Conservation (phyloP, 2,329 filamentous ascomycete genomes). For the Aotearoamyces nothofagi region DNA sequence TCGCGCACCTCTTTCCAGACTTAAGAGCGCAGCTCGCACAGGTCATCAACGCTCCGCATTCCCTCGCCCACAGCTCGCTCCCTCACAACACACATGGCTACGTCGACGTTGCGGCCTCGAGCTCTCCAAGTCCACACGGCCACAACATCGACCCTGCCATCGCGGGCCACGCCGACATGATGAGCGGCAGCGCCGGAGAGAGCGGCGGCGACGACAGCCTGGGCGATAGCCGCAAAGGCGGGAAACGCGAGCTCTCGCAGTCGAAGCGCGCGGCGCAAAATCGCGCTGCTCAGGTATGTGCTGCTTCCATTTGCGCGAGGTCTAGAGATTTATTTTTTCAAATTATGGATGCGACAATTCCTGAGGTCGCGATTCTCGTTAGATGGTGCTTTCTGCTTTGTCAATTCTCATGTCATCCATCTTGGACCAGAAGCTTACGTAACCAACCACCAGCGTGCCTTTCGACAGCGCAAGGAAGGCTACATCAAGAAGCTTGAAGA, state of each 20-base stretch:
- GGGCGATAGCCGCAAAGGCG: constrained; percentile 50
- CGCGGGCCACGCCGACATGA: constrained; percentile 14
- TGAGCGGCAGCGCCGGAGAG: constrained; percentile 16
- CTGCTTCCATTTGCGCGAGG: background rate
- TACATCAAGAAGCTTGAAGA: constrained; percentile 97
- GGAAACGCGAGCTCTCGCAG: constrained; percentile 80
- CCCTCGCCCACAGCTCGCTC: constrained; percentile 7
- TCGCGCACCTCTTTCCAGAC: constrained; percentile 13
- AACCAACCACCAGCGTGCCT: constrained; percentile 57
- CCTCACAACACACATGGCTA: constrained; percentile 15
- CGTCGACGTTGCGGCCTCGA: constrained; percentile 16
- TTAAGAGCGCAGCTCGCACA: constrained; percentile 21
- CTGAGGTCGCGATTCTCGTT: constrained; percentile 7
- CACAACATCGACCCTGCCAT: constrained; percentile 22
- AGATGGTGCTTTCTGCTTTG: constrained; percentile 19
- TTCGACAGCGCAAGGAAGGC: constrained; percentile 91
- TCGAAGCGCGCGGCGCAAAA: constrained; percentile 97
- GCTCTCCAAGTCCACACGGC: constrained; percentile 17
- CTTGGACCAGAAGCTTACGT: constrained; percentile 4
- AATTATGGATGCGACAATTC: background rate
- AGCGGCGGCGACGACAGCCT: constrained; percentile 17
- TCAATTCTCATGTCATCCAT: constrained; percentile 22
- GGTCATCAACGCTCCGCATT: constrained; percentile 13
- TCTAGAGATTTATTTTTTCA: constrained; percentile 20
- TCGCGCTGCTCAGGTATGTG: constrained; percentile 77